Percentiles rank a stretch among this genome's conserved stretches.
These are phyloP conservation scores for Plicaturopsis crispa DNA, from an alignment of 768 basidiomycete species.

Conservation along the genomic window DNA sequence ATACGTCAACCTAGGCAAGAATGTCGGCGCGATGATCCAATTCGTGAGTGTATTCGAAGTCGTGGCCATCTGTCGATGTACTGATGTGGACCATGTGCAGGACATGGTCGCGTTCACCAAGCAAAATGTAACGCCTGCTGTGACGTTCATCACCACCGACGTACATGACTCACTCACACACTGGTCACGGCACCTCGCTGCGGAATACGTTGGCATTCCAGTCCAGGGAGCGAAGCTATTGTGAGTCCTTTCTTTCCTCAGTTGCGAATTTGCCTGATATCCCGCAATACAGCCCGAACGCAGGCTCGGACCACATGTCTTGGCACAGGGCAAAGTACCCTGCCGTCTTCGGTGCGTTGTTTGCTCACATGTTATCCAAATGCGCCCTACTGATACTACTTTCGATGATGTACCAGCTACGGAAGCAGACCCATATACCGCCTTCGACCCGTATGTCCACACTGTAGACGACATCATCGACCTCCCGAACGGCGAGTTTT, in stretches of 20 bases:
- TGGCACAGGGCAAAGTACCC: slow-evolving; percentile 37
- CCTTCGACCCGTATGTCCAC: slow-evolving; percentile 3
- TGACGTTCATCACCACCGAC: slow-evolving; percentile 29
- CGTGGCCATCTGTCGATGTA: slow-evolving; percentile 6
- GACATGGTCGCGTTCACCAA: slow-evolving; percentile 31
- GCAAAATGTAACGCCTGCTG: slow-evolving; percentile 33
- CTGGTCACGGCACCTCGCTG: slow-evolving; percentile 23
- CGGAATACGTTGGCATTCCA: no score
- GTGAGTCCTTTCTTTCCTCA: not conserved
- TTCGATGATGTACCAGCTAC: not conserved
- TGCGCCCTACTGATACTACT: slow-evolving; percentile 22
- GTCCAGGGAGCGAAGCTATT: no score
- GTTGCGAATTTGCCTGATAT: not conserved
- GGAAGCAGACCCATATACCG: not conserved
- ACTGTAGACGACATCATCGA: slow-evolving; percentile 10
- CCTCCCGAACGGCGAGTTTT: slow-evolving; percentile 31
- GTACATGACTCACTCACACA: slow-evolving; percentile 39
- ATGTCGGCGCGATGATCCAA: slow-evolving; percentile 44
- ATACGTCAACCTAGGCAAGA: slow-evolving; percentile 36
- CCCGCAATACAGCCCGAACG: slow-evolving; percentile 13
- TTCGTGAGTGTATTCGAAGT: slow-evolving; percentile 34
- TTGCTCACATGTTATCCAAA: slow-evolving; percentile 33
- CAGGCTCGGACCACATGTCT: slow-evolving; percentile 38
- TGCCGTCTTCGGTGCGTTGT: slow-evolving; percentile 30
- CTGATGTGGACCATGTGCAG: not conserved